Conservation (phyloP, 108 stramenopile genomes). For the Cyclotella atomus region DNA sequence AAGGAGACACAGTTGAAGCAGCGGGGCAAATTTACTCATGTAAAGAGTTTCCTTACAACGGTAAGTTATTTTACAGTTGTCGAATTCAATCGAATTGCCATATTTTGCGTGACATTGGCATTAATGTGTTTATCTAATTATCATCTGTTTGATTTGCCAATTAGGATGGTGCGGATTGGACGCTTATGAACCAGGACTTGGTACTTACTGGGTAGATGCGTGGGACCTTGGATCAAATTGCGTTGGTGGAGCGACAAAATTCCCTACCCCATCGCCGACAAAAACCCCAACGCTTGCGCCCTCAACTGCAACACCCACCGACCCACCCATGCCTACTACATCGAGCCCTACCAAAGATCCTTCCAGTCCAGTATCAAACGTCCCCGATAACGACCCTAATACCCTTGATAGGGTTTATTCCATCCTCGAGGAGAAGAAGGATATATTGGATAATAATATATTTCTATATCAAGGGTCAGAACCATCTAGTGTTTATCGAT, state of each 20-base stretch:
- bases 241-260: not conserved
- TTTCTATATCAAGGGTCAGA: conserved; percentile 25
- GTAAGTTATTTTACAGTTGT: not conserved
- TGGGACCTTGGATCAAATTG: conserved; percentile 25
- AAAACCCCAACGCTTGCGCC: not conserved
- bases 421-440: conserved; percentile 23
- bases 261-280: conserved; percentile 4
- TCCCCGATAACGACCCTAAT: not conserved
- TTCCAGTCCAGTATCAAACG: not conserved
- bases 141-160: too few relatives aligned
- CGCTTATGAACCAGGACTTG: conserved; percentile 25
- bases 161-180: conserved; percentile 34
- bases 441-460: conserved; percentile 13
- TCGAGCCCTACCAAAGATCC: not conserved
- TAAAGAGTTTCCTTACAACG: conserved; percentile 18
- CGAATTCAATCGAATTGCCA: not conserved
- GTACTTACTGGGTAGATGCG: conserved; percentile 16
- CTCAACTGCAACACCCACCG: not conserved
- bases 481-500: conserved; percentile 23
- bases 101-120: not conserved
- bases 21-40: conserved; percentile 10
- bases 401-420: not conserved
- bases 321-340: not conserved
- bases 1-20: conserved; percentile 12
- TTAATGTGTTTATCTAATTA: too few relatives aligned